These are phyloP conservation scores for Coffea eugenioides DNA, from an alignment of 257 asterid genomes.

Conservation along the genomic window DNA sequence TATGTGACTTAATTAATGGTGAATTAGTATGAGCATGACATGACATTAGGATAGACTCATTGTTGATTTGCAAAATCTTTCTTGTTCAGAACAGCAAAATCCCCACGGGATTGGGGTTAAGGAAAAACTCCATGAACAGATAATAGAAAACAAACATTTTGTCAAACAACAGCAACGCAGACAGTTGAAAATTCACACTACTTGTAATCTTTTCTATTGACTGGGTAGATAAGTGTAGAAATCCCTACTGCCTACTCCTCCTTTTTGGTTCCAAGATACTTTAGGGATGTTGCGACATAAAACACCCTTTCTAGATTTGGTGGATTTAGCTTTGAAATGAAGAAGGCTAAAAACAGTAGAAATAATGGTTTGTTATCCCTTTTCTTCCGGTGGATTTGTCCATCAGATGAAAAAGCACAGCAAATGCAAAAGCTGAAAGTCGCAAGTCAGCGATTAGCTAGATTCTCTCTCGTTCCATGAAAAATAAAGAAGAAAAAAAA, in stretches of 20 bases:
- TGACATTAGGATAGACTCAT: not conserved
- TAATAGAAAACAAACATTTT: not conserved
- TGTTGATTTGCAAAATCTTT: conserved; percentile 7
- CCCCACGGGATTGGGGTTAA: not conserved
- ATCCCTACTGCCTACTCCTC: not conserved
- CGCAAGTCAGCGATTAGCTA: conserved; percentile 24
- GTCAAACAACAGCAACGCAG: not conserved
- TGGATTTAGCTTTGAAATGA: not conserved
- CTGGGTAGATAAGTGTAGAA: not conserved
- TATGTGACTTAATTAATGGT: no score
- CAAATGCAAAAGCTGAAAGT: conserved; percentile 8
- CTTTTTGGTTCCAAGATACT: not conserved
- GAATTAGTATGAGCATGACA: not conserved
- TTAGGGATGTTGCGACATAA: conserved; percentile 1
- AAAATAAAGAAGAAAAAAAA: not conserved
- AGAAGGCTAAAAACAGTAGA: not conserved
- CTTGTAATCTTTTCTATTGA: not conserved
- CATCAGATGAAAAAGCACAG: conserved; percentile 6
- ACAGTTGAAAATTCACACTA: not conserved
- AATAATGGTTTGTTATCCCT: conserved; percentile 4
- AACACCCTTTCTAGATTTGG: conserved; percentile 6
- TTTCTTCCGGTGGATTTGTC: conserved; percentile 15
- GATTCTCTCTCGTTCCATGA: conserved; percentile 8
- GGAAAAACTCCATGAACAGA: not conserved
- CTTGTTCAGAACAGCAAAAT: not conserved